These are phyloP conservation scores for Naganishia vaughanmartiniae DNA, from an alignment of 768 basidiomycete species.

Conservation along the genomic window DNA sequence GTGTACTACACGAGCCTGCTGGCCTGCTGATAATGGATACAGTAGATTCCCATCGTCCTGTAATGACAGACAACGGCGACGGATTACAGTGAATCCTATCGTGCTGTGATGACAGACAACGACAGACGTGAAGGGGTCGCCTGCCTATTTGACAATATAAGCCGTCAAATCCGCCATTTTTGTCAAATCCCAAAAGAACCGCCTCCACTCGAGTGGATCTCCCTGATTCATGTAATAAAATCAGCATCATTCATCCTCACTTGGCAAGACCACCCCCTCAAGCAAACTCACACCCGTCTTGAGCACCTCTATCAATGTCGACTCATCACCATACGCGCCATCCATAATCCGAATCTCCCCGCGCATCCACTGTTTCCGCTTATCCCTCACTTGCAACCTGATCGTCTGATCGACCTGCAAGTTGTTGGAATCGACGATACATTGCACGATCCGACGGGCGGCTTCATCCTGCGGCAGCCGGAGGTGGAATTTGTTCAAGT, in stretches of 20 bases:
- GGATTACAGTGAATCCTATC: too few relatives aligned
- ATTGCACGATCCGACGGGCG: background rate
- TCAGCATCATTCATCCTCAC: too few relatives aligned
- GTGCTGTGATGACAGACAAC: background rate
- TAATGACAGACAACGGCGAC: background rate
- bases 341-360: conserved; percentile 25
- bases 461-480: conserved; percentile 11
- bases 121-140: background rate
- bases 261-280: background rate
- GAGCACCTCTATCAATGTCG: conserved; percentile 18
- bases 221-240: conserved; percentile 9
- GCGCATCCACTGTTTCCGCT: conserved; percentile 29
- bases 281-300: conserved; percentile 22
- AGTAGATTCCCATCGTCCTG: background rate
- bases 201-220: conserved; percentile 32
- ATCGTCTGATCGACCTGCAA: conserved; percentile 5
- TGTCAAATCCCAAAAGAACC: conserved; percentile 31
- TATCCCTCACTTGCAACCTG: conserved; percentile 21
- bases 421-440: conserved; percentile 9
- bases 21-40: background rate
- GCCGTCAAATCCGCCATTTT: conserved; percentile 19
- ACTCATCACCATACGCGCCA: conserved; percentile 11
- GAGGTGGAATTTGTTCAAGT: conserved; percentile 25
- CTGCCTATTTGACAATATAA: conserved; percentile 26
- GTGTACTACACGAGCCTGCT: background rate